Base-by-base conservation (phyloP, 139 green algal genomes). In the Monoraphidium neglectum region DNA sequence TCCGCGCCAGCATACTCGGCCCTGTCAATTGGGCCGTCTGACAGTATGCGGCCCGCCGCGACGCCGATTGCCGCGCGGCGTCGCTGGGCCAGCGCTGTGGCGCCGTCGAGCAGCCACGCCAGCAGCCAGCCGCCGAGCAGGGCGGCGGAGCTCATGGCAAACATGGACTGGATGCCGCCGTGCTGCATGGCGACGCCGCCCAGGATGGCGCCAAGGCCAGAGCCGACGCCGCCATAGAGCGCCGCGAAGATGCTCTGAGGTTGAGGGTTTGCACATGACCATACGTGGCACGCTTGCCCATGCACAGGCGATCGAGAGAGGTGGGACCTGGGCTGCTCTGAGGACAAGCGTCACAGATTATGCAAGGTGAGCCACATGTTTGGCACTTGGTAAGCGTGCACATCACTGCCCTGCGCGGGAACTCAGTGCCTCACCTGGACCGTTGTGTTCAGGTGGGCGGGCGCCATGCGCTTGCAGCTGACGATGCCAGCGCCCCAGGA, bases 401-500 rank as follows among this genome's bases (percentile, higher is more conserved):
- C 33, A 23, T 33, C 63, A 56, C 24, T 28, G 35, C 12, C 3
- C 28, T 0, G 0, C 32, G n/a, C 40, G 30, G 6, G 0, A 0
- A 13, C 6, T 30, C 12, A 30, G 16, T 47, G 60, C 30, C 66
- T 36, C 64, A 80, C 78, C 80, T 86, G 81, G 26, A 77, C 67
- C 8, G 81, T 81, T 0, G 81, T 67, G 33, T 78, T 71, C 38
- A 86, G 70, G 60, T 72, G 70, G n/a, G 57, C 46, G 4, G 81
- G 81, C 23, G 76, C 71, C 37, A 86, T 57, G 2, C 65, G 72
- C 43, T 68, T 75, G 82, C 75, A 89, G 62, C 83, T 71, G 49
- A 87, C 57, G 15, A 79, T 86, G 65, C 80, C 80, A 38, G 80
- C 81, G 12, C 75, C 70, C 81, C 81, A 86, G 15, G 74, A 54